phyloP scores from a whole-genome alignment of 331 rosid genomes.

The Spiraea crenata region DNA sequence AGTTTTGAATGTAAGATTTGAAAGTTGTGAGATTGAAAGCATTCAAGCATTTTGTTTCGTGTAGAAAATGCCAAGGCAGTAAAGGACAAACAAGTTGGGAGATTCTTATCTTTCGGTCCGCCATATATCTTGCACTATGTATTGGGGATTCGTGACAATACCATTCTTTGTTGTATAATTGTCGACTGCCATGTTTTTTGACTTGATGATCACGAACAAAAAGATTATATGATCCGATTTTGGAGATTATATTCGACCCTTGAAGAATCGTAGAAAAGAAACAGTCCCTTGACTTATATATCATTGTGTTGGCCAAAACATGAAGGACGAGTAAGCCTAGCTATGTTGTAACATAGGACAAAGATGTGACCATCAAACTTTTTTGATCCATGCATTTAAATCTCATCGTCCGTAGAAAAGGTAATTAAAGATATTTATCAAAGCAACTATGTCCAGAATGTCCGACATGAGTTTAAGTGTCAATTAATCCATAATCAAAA shows the following conservation, averaged over 20 bases:
- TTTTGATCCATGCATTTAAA: not conserved
- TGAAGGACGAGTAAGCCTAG: not conserved
- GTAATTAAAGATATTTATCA: not conserved
- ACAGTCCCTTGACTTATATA: too few species aligned
- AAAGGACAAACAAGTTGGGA: slow-evolving; percentile 47
- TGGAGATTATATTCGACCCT: too few species aligned
- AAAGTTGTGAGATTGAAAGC: slow-evolving; percentile 7
- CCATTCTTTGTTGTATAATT: not conserved
- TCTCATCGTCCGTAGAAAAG: not conserved
- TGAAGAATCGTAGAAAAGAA: too few species aligned
- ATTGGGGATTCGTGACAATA: slow-evolving; percentile 37
- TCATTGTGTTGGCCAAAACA: not conserved
- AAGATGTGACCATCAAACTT: not conserved
- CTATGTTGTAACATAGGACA: not conserved
- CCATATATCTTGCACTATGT: slow-evolving; percentile 28
- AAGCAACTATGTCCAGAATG: too few species aligned
- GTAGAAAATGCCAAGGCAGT: slow-evolving; percentile 40
- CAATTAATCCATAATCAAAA: too few species aligned
- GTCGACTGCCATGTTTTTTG: not conserved
- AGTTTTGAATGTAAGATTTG: too few species aligned
- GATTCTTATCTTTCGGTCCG: slow-evolving; percentile 31
- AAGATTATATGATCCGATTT: not conserved
- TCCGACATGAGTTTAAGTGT: too few species aligned
- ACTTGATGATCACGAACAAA: not conserved
- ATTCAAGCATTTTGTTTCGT: slow-evolving; percentile 15